phyloP scores from a whole-genome alignment of 106 monocot genomes.

The Phalaenopsis equestris region DNA sequence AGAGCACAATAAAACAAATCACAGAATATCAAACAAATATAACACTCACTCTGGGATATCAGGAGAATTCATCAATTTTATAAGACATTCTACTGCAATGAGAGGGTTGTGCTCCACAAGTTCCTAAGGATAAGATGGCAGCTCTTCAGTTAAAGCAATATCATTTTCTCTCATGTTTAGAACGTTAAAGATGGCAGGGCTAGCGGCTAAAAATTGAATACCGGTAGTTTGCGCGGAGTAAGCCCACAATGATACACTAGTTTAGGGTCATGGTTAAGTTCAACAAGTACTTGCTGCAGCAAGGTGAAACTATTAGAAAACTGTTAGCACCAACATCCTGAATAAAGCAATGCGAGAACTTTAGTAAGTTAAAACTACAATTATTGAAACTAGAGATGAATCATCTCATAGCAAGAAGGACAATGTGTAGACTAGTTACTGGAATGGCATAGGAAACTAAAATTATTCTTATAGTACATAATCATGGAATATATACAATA shows the following conservation, averaged over 20 bases:
- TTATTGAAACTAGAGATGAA: not conserved
- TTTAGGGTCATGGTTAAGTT: slow-evolving; percentile 76
- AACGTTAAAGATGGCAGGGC: not conserved
- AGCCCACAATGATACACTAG: slow-evolving; percentile 92
- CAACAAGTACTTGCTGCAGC: slow-evolving; percentile 67
- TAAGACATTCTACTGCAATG: slow-evolving; percentile 88
- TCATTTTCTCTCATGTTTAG: not conserved
- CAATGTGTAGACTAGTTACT: too few species aligned
- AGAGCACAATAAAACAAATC: not conserved
- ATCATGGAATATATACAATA: not conserved
- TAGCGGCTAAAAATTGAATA: slow-evolving; percentile 13
- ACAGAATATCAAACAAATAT: slow-evolving; percentile 7
- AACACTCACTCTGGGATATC: slow-evolving; percentile 71
- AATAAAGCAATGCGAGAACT: not conserved
- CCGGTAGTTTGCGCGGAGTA: slow-evolving; percentile 75
- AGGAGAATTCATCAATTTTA: slow-evolving; percentile 83
- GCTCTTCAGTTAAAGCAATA: slow-evolving; percentile 1
- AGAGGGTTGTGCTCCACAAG: slow-evolving; percentile 93
- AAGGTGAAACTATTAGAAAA: not conserved
- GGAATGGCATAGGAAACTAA: too few species aligned
- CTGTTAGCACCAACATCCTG: not conserved
- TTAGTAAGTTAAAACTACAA: not conserved
- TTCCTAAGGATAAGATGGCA: slow-evolving; percentile 43
- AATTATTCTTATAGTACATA: not conserved
- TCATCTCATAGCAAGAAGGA: too few species aligned